These are phyloP conservation scores for Talaromyces marneffei DNA, from an alignment of 2,329 filamentous ascomycete genomes.

Conservation along the genomic window DNA sequence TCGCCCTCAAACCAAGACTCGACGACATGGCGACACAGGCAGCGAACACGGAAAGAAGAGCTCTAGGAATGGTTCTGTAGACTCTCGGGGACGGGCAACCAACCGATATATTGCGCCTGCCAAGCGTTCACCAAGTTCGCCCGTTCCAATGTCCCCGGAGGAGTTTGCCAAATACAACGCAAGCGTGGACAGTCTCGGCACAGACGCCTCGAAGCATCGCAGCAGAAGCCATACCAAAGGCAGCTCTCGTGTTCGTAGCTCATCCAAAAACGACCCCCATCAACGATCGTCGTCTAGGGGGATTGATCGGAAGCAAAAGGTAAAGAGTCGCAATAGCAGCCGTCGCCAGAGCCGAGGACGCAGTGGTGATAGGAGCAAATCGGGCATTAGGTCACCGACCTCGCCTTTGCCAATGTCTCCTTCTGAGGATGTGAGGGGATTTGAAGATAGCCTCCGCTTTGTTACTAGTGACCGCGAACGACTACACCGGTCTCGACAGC, in stretches of 20 bases:
- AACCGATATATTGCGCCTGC: conserved; percentile 65
- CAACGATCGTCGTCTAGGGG: conserved; percentile 35
- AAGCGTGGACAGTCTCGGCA: conserved; percentile 44
- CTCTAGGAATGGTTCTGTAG: conserved; percentile 60
- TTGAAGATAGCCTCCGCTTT: conserved; percentile 54
- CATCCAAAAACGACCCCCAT: conserved; percentile 24
- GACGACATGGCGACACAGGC: conserved; percentile 35
- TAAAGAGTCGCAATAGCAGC: conserved; percentile 38
- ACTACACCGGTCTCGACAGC: conserved; percentile 42
- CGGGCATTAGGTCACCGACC: conserved; percentile 64
- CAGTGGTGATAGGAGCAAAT: conserved; percentile 55
- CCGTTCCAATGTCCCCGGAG: conserved; percentile 89
- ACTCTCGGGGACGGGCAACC: conserved; percentile 58
- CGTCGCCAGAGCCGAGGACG: conserved; percentile 48
- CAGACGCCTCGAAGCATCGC: conserved; percentile 28
- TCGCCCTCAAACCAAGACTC: conserved; percentile 46
- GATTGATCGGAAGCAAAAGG: conserved; percentile 27
- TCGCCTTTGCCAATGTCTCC: conserved; percentile 72
- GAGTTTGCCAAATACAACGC: conserved; percentile 53
- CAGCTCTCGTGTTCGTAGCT: conserved; percentile 23
- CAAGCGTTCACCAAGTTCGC: conserved; percentile 86
- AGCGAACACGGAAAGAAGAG: conserved; percentile 43
- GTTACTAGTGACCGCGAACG: conserved; percentile 42
- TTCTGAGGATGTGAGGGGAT: conserved; percentile 48
- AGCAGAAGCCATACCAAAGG: conserved; percentile 44